Percentiles rank a stretch among this genome's conserved stretches.
Evolutionary conservation across 2,329 filamentous ascomycete genomes (phyloP).

Genomic region (Cephalotrichum gorgonifer): DNA sequence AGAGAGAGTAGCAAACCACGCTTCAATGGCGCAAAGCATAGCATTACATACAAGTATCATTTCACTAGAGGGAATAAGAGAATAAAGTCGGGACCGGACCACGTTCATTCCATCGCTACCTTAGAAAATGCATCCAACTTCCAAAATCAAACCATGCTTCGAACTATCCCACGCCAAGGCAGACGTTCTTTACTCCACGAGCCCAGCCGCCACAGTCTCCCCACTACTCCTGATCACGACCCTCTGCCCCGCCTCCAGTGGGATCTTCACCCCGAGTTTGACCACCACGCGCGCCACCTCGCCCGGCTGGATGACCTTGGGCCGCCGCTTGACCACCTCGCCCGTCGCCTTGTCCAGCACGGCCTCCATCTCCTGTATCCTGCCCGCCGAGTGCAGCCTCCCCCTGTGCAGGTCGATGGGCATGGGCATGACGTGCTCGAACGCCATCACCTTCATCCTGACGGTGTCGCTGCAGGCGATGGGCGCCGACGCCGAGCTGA

Average conservation of each 20-base stretch:
- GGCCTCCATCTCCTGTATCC: slow-evolving; percentile 61
- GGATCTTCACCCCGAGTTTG: slow-evolving; percentile 62
- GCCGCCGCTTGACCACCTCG: slow-evolving; percentile 68
- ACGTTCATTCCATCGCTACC: no score
- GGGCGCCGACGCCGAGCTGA: slow-evolving; percentile 61
- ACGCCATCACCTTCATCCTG: slow-evolving; percentile 75
- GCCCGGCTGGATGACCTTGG: slow-evolving; percentile 71
- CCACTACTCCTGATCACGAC: slow-evolving; percentile 75
- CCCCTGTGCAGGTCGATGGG: slow-evolving; percentile 82
- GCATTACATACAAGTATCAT: no score
- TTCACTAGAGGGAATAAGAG: no score
- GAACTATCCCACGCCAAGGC: no score
- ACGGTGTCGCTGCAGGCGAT: slow-evolving; percentile 65
- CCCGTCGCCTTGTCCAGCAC: slow-evolving; percentile 72
- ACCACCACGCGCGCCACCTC: slow-evolving; percentile 68
- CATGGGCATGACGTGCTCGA: slow-evolving; percentile 84
- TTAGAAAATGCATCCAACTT: no score
- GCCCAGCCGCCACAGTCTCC: slow-evolving; percentile 76
- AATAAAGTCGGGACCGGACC: no score
- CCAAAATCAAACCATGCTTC: no score
- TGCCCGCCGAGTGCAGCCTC: slow-evolving; percentile 66
- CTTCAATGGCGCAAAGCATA: no score
- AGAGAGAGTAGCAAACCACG: no score
- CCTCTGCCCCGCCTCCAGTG: slow-evolving; percentile 68
- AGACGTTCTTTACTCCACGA: slow-evolving; percentile 59